Evolutionary conservation across 1,284 basidiomycete species (phyloP), one percentile per base, ranked within the genome.

Genomic region (Leccinum holopus): DNA sequence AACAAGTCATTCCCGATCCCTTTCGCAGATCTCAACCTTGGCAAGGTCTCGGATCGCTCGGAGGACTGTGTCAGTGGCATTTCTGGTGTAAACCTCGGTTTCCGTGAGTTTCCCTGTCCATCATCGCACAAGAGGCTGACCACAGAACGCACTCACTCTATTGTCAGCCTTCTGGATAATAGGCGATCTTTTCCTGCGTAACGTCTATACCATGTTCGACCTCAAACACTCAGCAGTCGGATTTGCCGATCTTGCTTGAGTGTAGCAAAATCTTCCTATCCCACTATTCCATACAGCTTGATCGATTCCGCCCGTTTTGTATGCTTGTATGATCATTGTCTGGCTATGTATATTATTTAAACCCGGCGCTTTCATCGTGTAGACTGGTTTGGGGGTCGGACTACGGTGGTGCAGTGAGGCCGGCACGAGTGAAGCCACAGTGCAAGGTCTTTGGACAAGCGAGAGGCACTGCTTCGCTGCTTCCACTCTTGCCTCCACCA

Each of bases 201-300:
- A 56, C 0, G 64, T 66, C 9, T 70, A 70, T 39, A 66, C 69
- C 33, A n/a, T 35, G 2, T 70, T 69, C 35, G 67, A 71, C 37
- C 1, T 62, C 9, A 56, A 55, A 28, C 57, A 59, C 18, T 1
- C 18, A 0, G 58, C 3, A 4, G 69, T 69, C 30, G 68, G 69
- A 18, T 69, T 69, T 30, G 69, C 67, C 0, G 9, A 39, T 5
- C 63, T 67, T 21, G 65, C 65, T 57, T 67, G 51, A 66, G n/a
- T 5, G 30, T n/a, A 54, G n/a, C 25, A 32, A 16, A 51, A 11
- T 3, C 8, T 30, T 52, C 51, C 21, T 16, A 9, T 30, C 51
- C 14, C 14, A 2, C 28, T 33, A n/a, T 12, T 32, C 16, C 30
- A 54, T 54, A n/a, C 16, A 6, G 14, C 52, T 53, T 53, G 52